Conservation (phyloP, 208 protist species). For the Plasmodiophora brassicae region DNA sequence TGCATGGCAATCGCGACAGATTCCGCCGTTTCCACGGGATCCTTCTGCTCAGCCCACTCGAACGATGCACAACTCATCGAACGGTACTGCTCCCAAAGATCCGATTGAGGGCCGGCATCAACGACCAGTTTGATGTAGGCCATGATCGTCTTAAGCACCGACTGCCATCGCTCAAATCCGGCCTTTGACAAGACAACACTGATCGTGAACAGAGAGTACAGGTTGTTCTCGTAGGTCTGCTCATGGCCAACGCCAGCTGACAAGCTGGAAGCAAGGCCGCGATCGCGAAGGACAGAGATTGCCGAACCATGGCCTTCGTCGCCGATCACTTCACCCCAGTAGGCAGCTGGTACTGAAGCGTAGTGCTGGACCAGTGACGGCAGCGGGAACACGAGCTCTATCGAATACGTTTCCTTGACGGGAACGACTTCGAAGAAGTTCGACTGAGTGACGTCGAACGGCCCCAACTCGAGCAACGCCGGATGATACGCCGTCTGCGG, state of each 20-base stretch:
- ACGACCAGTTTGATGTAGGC: background rate
- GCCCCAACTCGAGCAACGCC: background rate
- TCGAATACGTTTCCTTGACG: background rate
- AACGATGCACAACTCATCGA: background rate
- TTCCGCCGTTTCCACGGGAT: background rate
- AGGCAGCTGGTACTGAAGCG: background rate
- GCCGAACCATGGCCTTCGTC: background rate
- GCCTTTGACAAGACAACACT: background rate
- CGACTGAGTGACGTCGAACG: background rate
- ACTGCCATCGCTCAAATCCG: background rate
- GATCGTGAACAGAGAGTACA: conserved; percentile 5
- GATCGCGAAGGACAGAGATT: background rate
- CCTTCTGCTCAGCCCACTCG: conserved; percentile 14
- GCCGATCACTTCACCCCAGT: conserved; percentile 14
- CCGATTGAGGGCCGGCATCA: background rate
- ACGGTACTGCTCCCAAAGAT: background rate
- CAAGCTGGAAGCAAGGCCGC: background rate
- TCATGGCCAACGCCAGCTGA: background rate
- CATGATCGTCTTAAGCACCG: background rate
- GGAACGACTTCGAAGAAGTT: background rate
- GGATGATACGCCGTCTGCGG: background rate
- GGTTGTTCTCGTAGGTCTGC: conserved; percentile 27
- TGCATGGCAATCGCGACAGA: background rate
- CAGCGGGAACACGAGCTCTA: conserved; percentile 11
- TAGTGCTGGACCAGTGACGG: background rate